These are phyloP conservation scores for Zygotorulaspora sp. DNA, from an alignment of 805 yeast genomes.

Conservation along the genomic window DNA sequence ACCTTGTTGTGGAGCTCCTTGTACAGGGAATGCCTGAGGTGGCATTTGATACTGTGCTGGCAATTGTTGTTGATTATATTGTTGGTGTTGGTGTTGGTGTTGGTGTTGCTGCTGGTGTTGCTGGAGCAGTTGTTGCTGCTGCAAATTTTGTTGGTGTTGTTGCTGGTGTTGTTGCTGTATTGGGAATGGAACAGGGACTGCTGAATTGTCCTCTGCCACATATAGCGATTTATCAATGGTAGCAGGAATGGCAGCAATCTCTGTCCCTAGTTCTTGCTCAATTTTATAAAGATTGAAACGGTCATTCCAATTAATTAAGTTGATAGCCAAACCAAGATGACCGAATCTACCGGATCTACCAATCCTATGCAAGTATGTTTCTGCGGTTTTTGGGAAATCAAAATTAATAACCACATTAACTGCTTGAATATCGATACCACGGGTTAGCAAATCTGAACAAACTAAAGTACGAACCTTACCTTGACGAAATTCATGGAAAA, in stretches of 20 bases:
- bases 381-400: slow-evolving; percentile 97
- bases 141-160: slow-evolving; percentile 26
- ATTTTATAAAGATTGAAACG: slow-evolving; percentile 89
- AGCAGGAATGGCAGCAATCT: slow-evolving; percentile 95
- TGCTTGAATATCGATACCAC: slow-evolving; percentile 99
- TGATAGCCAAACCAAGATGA: slow-evolving; percentile 95
- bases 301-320: slow-evolving; percentile 94
- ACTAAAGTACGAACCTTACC: slow-evolving; percentile 97
- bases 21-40: slow-evolving; percentile 17
- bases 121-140: slow-evolving; percentile 36
- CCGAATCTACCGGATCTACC: slow-evolving; percentile 99
- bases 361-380: slow-evolving; percentile 94
- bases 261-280: slow-evolving; percentile 96
- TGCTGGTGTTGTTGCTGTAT: slow-evolving; percentile 40
- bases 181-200: slow-evolving; percentile 87
- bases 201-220: slow-evolving; percentile 70
- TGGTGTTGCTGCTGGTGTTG: slow-evolving; percentile 87
- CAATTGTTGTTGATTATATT: slow-evolving; percentile 31
- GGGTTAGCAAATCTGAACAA: slow-evolving; percentile 91
- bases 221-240: slow-evolving; percentile 83
- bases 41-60: slow-evolving; percentile 28
- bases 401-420: slow-evolving; percentile 97
- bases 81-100: no score
- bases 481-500: slow-evolving; percentile 97
- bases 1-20: slow-evolving; percentile 12